A percentile compares a stretch with the other conserved stretches of the same genome.
phyloP scores from a whole-genome alignment of 768 basidiomycete genomes.

The Paxillus ammoniavirescens region DNA sequence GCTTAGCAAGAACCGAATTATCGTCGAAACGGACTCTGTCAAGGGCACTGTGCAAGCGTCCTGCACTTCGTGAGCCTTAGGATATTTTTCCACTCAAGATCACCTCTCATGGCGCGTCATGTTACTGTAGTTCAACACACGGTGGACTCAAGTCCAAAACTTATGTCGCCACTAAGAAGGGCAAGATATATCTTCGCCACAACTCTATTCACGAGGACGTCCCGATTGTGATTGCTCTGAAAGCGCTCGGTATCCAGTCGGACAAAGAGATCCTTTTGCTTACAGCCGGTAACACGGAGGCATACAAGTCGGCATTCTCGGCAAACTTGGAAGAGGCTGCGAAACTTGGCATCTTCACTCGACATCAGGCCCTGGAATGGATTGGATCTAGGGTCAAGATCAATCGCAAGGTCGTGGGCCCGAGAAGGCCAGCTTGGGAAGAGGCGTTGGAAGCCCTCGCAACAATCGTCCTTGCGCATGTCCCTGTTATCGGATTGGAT shows the following conservation, averaged over 20 bases:
- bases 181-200: constrained; percentile 93
- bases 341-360: constrained; percentile 86
- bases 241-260: constrained; percentile 93
- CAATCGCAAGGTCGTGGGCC: constrained; percentile 77
- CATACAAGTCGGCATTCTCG: constrained; percentile 83
- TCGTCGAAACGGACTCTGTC: constrained; percentile 89
- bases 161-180: constrained; percentile 93
- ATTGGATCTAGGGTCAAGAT: constrained; percentile 92
- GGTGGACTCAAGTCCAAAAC: constrained; percentile 94
- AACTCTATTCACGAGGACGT: constrained; percentile 98
- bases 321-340: constrained; percentile 94
- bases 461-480: constrained; percentile 95
- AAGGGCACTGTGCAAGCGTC: constrained; percentile 93
- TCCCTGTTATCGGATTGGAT: constrained; percentile 86
- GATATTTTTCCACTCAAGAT: neutral
- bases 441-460: constrained; percentile 96
- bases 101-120: constrained; percentile 8
- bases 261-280: constrained; percentile 97
- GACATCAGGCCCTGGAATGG: constrained; percentile 92
- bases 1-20: constrained; percentile 97
- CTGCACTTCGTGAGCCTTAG: constrained; percentile 81
- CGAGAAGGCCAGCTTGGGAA: constrained; percentile 84
- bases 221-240: constrained; percentile 93
- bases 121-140: constrained; percentile 61
- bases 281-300: constrained; percentile 88